Evolutionary conservation across 1,284 basidiomycete species (phyloP).

Genomic region (Puccinia horiana): DNA sequence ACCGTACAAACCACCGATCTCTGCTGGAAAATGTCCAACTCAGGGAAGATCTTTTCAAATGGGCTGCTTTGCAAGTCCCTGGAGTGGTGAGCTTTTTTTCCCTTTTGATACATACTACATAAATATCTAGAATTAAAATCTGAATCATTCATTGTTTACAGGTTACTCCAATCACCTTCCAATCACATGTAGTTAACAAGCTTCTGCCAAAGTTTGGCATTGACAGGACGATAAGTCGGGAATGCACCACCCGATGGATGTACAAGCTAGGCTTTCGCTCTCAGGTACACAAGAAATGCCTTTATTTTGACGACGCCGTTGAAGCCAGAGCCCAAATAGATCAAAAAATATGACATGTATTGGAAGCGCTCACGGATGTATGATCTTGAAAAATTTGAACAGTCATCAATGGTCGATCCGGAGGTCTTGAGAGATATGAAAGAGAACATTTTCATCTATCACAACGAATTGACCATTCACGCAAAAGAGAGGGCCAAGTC

Average conservation of each 20-base stretch:
- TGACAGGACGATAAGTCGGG: not conserved
- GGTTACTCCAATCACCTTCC: slow-evolving; percentile 21
- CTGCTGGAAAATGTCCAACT: slow-evolving; percentile 22
- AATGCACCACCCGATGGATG: slow-evolving; percentile 26
- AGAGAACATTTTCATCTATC: not conserved
- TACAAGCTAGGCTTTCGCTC: slow-evolving; percentile 15
- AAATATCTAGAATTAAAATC: not conserved
- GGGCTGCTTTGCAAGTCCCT: slow-evolving; percentile 24
- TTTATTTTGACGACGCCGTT: slow-evolving; percentile 38
- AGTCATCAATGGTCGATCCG: not conserved
- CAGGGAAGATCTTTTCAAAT: not conserved
- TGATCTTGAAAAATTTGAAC: not conserved
- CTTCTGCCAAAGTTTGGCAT: slow-evolving; percentile 12
- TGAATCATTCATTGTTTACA: not conserved
- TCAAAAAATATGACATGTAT: slow-evolving; percentile 9
- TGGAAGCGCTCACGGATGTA: slow-evolving; percentile 3
- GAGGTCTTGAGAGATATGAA: not conserved
- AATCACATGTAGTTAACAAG: not conserved
- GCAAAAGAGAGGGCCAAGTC: too few species aligned
- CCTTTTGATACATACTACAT: not conserved
- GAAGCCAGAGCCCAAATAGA: not conserved
- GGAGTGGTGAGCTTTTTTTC: slow-evolving; percentile 18
- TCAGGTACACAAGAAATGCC: slow-evolving; percentile 20
- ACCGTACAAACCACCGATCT: slow-evolving; percentile 17
- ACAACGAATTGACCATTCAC: too few species aligned